Conservation (phyloP, 352 stramenopile genomes). For the Globisporangium heterothallicum region DNA sequence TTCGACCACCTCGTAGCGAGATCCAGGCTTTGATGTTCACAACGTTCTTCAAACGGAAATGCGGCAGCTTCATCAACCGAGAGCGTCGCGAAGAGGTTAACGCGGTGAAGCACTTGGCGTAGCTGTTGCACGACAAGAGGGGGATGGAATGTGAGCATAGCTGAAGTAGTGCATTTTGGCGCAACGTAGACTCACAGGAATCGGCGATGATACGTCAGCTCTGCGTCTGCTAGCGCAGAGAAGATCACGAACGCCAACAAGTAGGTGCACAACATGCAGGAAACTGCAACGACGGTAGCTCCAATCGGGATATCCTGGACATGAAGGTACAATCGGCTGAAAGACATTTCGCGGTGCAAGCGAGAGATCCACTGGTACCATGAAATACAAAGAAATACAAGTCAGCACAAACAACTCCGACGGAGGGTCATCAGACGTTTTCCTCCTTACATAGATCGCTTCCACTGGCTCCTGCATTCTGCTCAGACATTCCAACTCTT, state of each 20-base stretch:
- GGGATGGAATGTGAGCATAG: too few relatives aligned
- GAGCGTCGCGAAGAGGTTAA: slow-evolving; percentile 83
- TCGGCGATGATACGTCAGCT: slow-evolving; percentile 82
- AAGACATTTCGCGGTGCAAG: slow-evolving; percentile 26
- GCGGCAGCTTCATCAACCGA: slow-evolving; percentile 74
- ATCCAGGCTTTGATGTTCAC: slow-evolving; percentile 91
- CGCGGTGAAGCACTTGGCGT: slow-evolving; percentile 87
- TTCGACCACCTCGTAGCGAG: slow-evolving; percentile 76
- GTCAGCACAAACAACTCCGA: too few relatives aligned
- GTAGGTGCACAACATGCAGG: slow-evolving; percentile 69
- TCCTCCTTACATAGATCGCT: slow-evolving; percentile 25
- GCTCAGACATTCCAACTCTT: slow-evolving; percentile 50
- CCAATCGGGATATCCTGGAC: slow-evolving; percentile 22
- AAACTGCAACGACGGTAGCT: slow-evolving; percentile 52
- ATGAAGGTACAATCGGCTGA: slow-evolving; percentile 19
- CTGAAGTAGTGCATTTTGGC: too few relatives aligned
- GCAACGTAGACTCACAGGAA: slow-evolving; percentile 44
- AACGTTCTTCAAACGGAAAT: slow-evolving; percentile 89
- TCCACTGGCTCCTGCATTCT: slow-evolving; percentile 45
- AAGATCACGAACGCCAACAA: slow-evolving; percentile 74
- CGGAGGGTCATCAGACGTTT: too few relatives aligned
- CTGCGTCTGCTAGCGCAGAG: slow-evolving; percentile 66
- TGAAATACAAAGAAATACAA: not conserved
- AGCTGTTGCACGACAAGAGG: slow-evolving; percentile 25
- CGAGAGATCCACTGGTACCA: slow-evolving; percentile 25